Conservation (phyloP, 768 basidiomycete genomes). For the Pulveroboletus frians region DNA sequence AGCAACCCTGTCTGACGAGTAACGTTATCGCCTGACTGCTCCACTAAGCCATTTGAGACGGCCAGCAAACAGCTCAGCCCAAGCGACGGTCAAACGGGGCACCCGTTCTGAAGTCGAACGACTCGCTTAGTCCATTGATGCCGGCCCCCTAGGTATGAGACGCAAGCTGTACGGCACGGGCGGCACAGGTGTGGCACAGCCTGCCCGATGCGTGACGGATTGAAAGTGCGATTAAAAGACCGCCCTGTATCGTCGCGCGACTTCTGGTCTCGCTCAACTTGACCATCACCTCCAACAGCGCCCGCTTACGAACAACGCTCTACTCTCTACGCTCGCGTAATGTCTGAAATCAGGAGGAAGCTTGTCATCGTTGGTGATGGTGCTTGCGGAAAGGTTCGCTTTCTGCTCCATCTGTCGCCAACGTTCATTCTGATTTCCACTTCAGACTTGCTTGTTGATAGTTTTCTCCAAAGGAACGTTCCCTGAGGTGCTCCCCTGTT, state of each 20-base stretch:
- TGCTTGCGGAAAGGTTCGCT: slow-evolving; percentile 84
- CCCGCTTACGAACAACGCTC: slow-evolving; percentile 29
- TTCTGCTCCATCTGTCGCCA: not conserved
- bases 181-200: slow-evolving; percentile 32
- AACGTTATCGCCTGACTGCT: too few relatives aligned
- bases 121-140: too few relatives aligned
- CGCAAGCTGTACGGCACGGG: slow-evolving; percentile 15
- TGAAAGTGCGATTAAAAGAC: slow-evolving; percentile 33
- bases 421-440: slow-evolving; percentile 18
- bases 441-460: slow-evolving; percentile 86
- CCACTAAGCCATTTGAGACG: too few relatives aligned
- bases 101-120: too few relatives aligned
- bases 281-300: slow-evolving; percentile 34
- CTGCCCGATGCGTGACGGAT: slow-evolving; percentile 19
- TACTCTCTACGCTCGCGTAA: slow-evolving; percentile 40
- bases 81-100: too few relatives aligned
- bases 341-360: slow-evolving; percentile 98
- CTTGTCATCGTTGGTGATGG: slow-evolving; percentile 99
- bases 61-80: too few relatives aligned
- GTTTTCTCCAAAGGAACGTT: slow-evolving; percentile 96
- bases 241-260: slow-evolving; percentile 35
- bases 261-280: slow-evolving; percentile 35
- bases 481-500: slow-evolving; percentile 62
- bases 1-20: too few relatives aligned
- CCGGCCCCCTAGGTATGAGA: too few relatives aligned